Evolutionary conservation across 345 rosid species (phyloP).

Genomic region (Acer saccharum): DNA sequence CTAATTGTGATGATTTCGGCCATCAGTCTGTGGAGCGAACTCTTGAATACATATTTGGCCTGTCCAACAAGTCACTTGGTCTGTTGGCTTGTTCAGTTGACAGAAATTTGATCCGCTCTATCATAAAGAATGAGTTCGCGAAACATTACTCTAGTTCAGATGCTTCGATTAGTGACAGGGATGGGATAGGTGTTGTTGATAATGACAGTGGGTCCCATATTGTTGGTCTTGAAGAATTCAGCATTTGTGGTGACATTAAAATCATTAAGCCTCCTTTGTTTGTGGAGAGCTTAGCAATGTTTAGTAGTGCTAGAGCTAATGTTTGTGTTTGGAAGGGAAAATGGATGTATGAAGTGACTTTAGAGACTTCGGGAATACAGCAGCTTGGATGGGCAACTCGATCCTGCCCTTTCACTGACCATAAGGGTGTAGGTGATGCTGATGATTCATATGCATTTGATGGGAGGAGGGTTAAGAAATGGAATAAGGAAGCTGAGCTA

Average conservation of each 20-base stretch:
- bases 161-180: conserved; percentile 37
- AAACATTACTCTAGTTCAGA: conserved; percentile 32
- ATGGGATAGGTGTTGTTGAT: conserved; percentile 56
- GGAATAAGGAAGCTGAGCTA: conserved; percentile 75
- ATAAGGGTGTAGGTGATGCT: conserved; percentile 95
- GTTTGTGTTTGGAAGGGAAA: conserved; percentile 88
- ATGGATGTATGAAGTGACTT: conserved; percentile 96
- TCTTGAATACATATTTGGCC: conserved; percentile 72
- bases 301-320: conserved; percentile 89
- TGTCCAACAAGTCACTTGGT: conserved; percentile 64
- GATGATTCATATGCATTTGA: conserved; percentile 99
- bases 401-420: conserved; percentile 88
- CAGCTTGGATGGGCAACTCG: conserved; percentile 97
- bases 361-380: conserved; percentile 93
- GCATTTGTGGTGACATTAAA: conserved; percentile 84
- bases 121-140: conserved; percentile 54
- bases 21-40: conserved; percentile 76
- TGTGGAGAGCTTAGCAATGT: conserved; percentile 84
- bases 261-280: conserved; percentile 66
- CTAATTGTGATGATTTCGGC: conserved; percentile 73
- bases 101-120: conserved; percentile 38
- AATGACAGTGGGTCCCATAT: conserved; percentile 48
- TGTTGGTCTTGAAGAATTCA: conserved; percentile 67
- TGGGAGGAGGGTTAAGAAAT: conserved; percentile 88
- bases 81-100: conserved; percentile 51